Evolutionary conservation across 108 stramenopile species (phyloP).

Genomic region (Cylindrotheca closterium): DNA sequence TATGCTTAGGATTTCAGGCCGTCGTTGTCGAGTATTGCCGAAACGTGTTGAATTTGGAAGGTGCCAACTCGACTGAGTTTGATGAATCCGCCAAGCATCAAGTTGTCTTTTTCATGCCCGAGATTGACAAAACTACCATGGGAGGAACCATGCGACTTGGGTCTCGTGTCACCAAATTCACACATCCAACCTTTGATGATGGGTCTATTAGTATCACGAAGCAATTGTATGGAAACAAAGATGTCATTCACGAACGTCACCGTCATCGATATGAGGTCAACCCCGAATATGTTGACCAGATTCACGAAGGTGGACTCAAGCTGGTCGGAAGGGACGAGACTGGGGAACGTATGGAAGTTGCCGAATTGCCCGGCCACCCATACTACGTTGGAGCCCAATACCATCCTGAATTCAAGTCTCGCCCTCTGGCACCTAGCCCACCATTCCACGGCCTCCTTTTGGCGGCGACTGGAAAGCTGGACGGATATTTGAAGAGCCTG

Average conservation of each 20-base stretch:
- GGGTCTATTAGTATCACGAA: slow-evolving; percentile 52
- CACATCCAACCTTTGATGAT: slow-evolving; percentile 48
- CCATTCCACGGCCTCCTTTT: slow-evolving; percentile 94
- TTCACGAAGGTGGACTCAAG: slow-evolving; percentile 90
- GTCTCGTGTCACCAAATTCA: slow-evolving; percentile 86
- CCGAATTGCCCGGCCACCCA: slow-evolving; percentile 94
- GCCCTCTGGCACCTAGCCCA: slow-evolving; percentile 95
- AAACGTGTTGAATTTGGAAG: slow-evolving; percentile 77
- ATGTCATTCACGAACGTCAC: slow-evolving; percentile 89
- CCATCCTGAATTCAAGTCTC: slow-evolving; percentile 98
- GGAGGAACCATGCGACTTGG: slow-evolving; percentile 99
- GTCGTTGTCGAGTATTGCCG: slow-evolving; percentile 97
- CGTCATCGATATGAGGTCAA: slow-evolving; percentile 99
- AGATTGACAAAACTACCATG: slow-evolving; percentile 95
- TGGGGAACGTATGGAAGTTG: slow-evolving; percentile 96
- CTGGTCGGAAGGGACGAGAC: slow-evolving; percentile 95
- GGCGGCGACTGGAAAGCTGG: slow-evolving; percentile 78
- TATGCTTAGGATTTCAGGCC: slow-evolving; percentile 98
- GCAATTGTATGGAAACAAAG: slow-evolving; percentile 76
- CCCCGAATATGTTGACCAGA: slow-evolving; percentile 87
- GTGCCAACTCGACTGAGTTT: slow-evolving; percentile 96
- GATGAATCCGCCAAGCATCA: slow-evolving; percentile 74
- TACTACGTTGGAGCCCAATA: slow-evolving; percentile 98
- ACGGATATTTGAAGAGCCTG: slow-evolving; percentile 45
- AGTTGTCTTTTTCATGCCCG: slow-evolving; percentile 99